Percentiles rank a stretch among this genome's conserved stretches.
phyloP scores from a whole-genome alignment of 2,329 filamentous ascomycete species.

The Trichoderma polysporum region DNA sequence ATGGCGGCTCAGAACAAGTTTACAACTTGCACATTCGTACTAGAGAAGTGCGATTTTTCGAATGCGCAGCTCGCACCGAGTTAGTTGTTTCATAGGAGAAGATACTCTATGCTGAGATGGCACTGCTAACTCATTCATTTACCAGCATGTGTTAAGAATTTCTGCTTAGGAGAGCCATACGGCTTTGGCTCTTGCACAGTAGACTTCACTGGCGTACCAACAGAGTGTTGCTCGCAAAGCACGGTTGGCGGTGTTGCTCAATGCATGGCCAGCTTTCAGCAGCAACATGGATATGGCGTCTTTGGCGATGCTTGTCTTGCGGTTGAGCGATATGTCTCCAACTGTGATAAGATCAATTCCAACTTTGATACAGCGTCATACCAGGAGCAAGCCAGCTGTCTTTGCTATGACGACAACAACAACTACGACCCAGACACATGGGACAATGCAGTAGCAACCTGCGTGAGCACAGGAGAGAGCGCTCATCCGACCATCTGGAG shows the following conservation, averaged over 20 bases:
- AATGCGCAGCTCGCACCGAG: conserved; percentile 4
- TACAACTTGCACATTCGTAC: conserved; percentile 2
- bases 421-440: conserved; percentile 10
- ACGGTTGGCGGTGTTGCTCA: conserved; percentile 9
- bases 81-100: background rate
- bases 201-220: conserved; percentile 8
- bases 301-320: conserved; percentile 8
- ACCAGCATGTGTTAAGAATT: conserved; percentile 13
- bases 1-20: conserved; percentile 11
- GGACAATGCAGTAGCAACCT: conserved; percentile 12
- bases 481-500: conserved; percentile 15
- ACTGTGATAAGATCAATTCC: background rate
- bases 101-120: background rate
- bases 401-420: background rate
- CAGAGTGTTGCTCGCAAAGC: conserved; percentile 9
- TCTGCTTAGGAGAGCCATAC: conserved; percentile 12
- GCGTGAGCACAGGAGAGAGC: conserved; percentile 5
- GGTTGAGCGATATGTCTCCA: background rate
- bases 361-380: background rate
- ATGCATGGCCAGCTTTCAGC: conserved; percentile 15
- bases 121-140: background rate
- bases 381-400: conserved; percentile 3
- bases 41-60: conserved; percentile 7
- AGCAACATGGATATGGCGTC: conserved; percentile 3
- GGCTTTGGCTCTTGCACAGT: conserved; percentile 16